Evolutionary conservation across 257 asterid species (phyloP), one percentile per base, ranked within the genome.

Genomic region (Nyctanthes arbortristis): DNA sequence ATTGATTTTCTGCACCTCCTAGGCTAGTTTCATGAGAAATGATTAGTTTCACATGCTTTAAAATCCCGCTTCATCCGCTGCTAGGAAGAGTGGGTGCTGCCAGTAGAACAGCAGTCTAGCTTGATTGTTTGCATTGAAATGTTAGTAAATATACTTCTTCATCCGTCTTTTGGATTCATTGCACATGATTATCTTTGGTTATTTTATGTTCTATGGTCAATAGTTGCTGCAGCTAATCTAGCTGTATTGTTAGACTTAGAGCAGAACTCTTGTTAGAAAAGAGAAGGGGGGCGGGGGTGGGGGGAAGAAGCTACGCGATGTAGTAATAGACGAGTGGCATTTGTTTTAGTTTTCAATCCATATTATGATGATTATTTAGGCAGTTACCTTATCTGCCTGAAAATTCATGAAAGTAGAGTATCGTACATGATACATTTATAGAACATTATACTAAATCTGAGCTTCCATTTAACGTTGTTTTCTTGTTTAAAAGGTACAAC

Each of bases 401-500:
- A 22, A 75, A 30, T 36, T 57, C 22, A 33, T 25, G 11, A 8
- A 52, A 7, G 40, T 31, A 45, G 28, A 6, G 47, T 20, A 27
- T 16, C 54, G n/a, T 34, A 18, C 16, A 31, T 62, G n/a, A 13
- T 56, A 12, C 43, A 13, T 58, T 18, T 5, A 20, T 22, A 8
- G 24, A 32, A 67, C 57, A 47, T 40, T 33, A 47, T 36, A 27
- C 65, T 32, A 2, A n/a, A 39, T 33, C 49, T 58, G 3, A 34
- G 22, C 43, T 67, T 61, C 66, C 16, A 39, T 32, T 59, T 22
- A 65, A 32, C 14, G 25, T 39, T 22, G n/a, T 8, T 79, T 71
- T 34, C 52, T 72, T 68, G 56, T 62, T 70, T 63, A 75, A 64
- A 69, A 92, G 98, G 95, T 52, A 80, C 76, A 27, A 75, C 75